Evolutionary conservation across 2,329 filamentous ascomycete species (phyloP).

Genomic region (Onygenales sp.): DNA sequence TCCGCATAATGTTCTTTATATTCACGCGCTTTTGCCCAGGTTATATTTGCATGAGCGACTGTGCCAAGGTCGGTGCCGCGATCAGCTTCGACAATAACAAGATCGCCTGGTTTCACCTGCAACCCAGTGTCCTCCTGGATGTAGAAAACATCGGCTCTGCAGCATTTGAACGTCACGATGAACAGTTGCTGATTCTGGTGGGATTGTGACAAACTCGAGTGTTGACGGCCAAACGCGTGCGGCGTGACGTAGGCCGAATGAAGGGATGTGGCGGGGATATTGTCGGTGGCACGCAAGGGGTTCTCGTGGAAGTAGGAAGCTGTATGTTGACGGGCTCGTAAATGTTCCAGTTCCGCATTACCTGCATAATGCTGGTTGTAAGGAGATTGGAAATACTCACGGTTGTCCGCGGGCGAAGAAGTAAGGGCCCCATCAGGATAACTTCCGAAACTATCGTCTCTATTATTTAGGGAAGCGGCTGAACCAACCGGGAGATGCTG

Average conservation of each 20-base stretch:
- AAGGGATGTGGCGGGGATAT: constrained; percentile 21
- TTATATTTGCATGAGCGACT: constrained; percentile 78
- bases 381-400: constrained; percentile 33
- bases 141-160: constrained; percentile 90
- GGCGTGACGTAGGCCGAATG: constrained; percentile 32
- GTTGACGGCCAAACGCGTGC: constrained; percentile 28
- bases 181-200: constrained; percentile 50
- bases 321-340: constrained; percentile 30
- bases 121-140: constrained; percentile 92
- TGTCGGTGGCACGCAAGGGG: constrained; percentile 24
- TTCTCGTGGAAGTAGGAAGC: constrained; percentile 37
- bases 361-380: constrained; percentile 22
- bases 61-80: constrained; percentile 92
- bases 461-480: constrained; percentile 20
- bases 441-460: constrained; percentile 27
- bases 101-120: constrained; percentile 78
- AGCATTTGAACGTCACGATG: constrained; percentile 94
- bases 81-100: constrained; percentile 96
- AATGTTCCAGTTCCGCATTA: constrained; percentile 26
- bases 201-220: constrained; percentile 24
- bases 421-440: constrained; percentile 27
- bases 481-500: constrained; percentile 14
- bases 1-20: constrained; percentile 85
- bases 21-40: constrained; percentile 78
- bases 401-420: constrained; percentile 29